A percentile compares a stretch with the other conserved stretches of the same genome.
These are phyloP conservation scores for Suhomyces xylopsoci DNA, from an alignment of 805 yeast species.

Conservation along the genomic window DNA sequence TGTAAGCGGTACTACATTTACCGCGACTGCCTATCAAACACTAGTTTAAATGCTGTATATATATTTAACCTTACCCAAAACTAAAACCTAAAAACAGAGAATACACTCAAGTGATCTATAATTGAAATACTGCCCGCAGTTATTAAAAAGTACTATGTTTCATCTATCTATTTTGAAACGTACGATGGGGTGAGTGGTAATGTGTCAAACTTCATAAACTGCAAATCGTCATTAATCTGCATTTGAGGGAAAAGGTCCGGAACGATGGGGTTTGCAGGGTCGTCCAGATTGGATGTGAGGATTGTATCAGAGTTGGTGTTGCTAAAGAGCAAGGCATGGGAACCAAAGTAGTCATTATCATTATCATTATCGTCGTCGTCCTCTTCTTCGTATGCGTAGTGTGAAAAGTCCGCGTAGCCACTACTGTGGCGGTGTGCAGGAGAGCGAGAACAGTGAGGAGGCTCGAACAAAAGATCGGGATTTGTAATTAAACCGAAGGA, in stretches of 20 bases:
- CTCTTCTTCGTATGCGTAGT: slow-evolving; percentile 8
- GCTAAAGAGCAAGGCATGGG: not conserved
- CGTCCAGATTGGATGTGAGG: not conserved
- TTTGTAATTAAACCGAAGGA: not conserved
- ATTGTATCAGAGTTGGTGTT: not conserved
- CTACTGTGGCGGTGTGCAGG: not conserved
- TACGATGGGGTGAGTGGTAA: slow-evolving; percentile 31
- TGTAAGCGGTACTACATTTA: not conserved
- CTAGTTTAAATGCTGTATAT: not conserved
- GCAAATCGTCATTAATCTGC: slow-evolving; percentile 21
- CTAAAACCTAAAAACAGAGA: not conserved
- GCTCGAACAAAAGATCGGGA: not conserved
- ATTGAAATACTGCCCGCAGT: slow-evolving; percentile 1
- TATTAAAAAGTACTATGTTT: not conserved
- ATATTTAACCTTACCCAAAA: not conserved
- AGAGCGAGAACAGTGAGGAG: not conserved
- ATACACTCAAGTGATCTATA: not conserved
- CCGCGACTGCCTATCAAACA: not conserved
- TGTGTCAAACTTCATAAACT: slow-evolving; percentile 23
- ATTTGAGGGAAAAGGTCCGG: slow-evolving; percentile 38
- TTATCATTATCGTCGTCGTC: slow-evolving; percentile 10
- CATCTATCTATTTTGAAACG: slow-evolving; percentile 9
- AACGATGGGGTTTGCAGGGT: slow-evolving; percentile 23
- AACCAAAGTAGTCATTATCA: slow-evolving; percentile 1
- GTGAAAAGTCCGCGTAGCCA: not conserved